phyloP scores from a whole-genome alignment of 352 stramenopile genomes.

The Phytopythium aichiense region DNA sequence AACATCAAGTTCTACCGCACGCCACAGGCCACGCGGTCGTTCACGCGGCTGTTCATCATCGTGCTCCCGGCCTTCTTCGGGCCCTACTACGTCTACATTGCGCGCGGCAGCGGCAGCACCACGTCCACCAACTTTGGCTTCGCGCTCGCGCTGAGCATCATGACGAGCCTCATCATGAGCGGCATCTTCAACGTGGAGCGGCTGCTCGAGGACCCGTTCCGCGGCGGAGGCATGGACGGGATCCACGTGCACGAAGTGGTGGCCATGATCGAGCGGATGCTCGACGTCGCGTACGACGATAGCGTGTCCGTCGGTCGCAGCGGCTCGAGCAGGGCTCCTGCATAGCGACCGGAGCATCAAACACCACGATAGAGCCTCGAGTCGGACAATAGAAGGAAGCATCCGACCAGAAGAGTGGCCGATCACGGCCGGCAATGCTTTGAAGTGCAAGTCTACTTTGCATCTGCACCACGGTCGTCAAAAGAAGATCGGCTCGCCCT shows the following conservation, averaged over 20 bases:
- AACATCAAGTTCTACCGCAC: slow-evolving; percentile 89
- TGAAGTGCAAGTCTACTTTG: not conserved
- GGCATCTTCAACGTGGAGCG: slow-evolving; percentile 87
- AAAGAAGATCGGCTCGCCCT: slow-evolving; percentile 70
- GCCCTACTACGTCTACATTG: slow-evolving; percentile 84
- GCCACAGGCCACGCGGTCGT: slow-evolving; percentile 80
- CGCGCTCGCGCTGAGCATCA: slow-evolving; percentile 61
- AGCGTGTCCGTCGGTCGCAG: not conserved
- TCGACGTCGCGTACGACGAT: slow-evolving; percentile 43
- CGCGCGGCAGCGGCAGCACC: slow-evolving; percentile 35
- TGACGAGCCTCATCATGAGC: slow-evolving; percentile 82
- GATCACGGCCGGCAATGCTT: not conserved
- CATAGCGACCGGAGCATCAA: not conserved
- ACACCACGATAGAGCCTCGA: not conserved
- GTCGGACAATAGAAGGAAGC: not conserved
- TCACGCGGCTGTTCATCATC: slow-evolving; percentile 82
- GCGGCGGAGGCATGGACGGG: slow-evolving; percentile 56
- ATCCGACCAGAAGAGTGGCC: not conserved
- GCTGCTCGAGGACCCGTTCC: slow-evolving; percentile 82
- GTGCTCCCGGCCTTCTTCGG: slow-evolving; percentile 83
- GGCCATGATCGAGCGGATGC: slow-evolving; percentile 43
- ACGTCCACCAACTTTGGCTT: slow-evolving; percentile 74
- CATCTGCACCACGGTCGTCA: slow-evolving; percentile 16
- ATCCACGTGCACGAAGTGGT: slow-evolving; percentile 60
- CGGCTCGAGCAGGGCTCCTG: not conserved